Conservation (phyloP, 176 grass and related monocot genomes). For the Echinochloa phyllopogon region DNA sequence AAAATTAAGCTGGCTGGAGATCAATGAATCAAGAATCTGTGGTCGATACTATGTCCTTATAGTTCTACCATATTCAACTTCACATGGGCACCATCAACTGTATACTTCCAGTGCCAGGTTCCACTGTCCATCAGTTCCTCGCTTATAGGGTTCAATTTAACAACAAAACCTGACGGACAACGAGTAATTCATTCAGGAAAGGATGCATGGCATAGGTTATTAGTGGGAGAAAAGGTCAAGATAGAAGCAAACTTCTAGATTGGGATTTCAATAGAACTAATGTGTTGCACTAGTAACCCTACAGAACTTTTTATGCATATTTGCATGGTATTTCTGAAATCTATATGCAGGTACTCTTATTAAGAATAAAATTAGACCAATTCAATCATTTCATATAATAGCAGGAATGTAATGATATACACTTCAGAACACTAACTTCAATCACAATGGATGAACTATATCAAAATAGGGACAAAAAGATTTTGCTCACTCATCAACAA, state of each 20-base stretch:
- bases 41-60: slow-evolving; percentile 40
- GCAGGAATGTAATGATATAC: slow-evolving; percentile 14
- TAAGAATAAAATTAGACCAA: neutral
- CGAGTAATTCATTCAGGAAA: slow-evolving; percentile 19
- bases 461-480: neutral
- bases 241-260: slow-evolving; percentile 3
- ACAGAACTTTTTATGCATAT: neutral
- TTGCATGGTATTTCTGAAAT: neutral
- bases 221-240: neutral
- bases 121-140: slow-evolving; percentile 63
- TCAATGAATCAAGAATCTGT: slow-evolving; percentile 63
- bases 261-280: neutral
- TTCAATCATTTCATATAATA: neutral
- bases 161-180: slow-evolving; percentile 59
- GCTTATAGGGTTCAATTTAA: slow-evolving; percentile 65
- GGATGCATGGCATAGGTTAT: neutral
- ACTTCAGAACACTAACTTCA: slow-evolving; percentile 18
- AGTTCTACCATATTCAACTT: slow-evolving; percentile 81
- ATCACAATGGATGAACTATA: neutral
- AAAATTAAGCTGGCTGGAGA: slow-evolving; percentile 42
- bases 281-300: neutral
- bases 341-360: neutral
- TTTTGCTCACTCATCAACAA: neutral
- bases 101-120: slow-evolving; percentile 90
- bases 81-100: slow-evolving; percentile 57